Evolutionary conservation across 768 basidiomycete genomes (phyloP), one percentile per base, ranked within the genome.

Genomic region (Boletus sp.): DNA sequence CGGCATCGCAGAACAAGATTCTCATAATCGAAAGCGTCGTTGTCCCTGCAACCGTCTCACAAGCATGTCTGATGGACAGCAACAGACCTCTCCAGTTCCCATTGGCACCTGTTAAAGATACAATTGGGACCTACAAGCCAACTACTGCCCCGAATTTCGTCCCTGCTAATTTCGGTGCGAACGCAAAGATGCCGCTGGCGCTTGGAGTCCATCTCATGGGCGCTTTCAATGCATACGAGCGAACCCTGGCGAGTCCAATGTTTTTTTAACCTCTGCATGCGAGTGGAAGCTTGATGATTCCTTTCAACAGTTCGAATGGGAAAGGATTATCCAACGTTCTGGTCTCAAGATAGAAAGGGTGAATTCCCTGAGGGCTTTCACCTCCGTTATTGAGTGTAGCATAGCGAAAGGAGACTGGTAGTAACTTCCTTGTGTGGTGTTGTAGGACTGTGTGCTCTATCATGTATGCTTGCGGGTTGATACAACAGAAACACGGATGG

Each of bases 381-480:
- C 18, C 36, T 54, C 53, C 18, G 46, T 54, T 29, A 54, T 54
- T 7, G 53, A 54, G 29, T 54, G 46, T 40, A 30, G 50, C 11
- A 10, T 41, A 41, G 40, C 12, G 10, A 10, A 41, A 41, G 40
- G 15, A 18, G 18, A 41, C 40, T 15, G 40, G 5, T 15, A 41
- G 18, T 15, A 41, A 18, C 10, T n/a, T n/a, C n/a, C 18, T 20
- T 8, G 4, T 20, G 10, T 18, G 18, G 20, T 41, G 40, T 20
- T 41, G 40, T 39, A 17, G 37, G 15, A 17, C 17, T 39, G 17
- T 17, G 12, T 17, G 9, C 7, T 39, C 24, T 3, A 24, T 24
- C 24, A 24, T 24, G 24, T 24, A 24, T 24, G 24, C 24, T 24
- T 3, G 24, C 24, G 24, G 2, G 24, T 24, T 24, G 24, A 24